phyloP scores from a whole-genome alignment of 139 green algal genomes.

The Tetraselmis chui region DNA sequence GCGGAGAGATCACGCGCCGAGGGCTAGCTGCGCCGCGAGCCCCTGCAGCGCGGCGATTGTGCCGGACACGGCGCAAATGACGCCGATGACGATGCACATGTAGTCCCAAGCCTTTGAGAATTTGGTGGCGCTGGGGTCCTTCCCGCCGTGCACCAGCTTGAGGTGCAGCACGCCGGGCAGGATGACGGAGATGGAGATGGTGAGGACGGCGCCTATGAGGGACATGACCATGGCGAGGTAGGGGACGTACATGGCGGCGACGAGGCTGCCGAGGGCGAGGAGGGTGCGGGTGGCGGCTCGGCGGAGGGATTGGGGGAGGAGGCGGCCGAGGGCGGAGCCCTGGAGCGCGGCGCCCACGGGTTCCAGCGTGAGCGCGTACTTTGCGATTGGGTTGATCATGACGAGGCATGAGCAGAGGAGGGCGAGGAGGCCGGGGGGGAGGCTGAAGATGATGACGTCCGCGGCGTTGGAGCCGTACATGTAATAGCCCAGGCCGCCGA shows the following conservation, averaged over 20 bases:
- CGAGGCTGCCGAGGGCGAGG: slow-evolving; percentile 17
- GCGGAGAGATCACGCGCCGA: no score
- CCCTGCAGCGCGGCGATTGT: background rate
- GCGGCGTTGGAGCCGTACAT: slow-evolving; percentile 42
- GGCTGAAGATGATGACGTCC: slow-evolving; percentile 55
- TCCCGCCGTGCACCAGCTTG: background rate
- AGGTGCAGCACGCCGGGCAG: slow-evolving; percentile 27
- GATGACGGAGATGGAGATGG: slow-evolving; percentile 36
- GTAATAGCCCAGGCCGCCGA: slow-evolving; percentile 43
- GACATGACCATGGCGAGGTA: slow-evolving; percentile 36
- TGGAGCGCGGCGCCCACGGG: slow-evolving; percentile 27
- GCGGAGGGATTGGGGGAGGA: background rate
- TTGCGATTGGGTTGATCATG: slow-evolving; percentile 49
- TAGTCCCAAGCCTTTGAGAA: background rate
- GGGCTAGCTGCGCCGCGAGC: background rate
- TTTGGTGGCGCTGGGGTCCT: background rate
- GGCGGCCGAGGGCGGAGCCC: background rate
- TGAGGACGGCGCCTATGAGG: slow-evolving; percentile 34
- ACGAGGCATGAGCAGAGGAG: slow-evolving; percentile 24
- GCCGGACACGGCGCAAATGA: background rate
- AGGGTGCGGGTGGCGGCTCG: slow-evolving; percentile 2
- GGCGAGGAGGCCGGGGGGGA: slow-evolving; percentile 33
- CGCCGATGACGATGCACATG: background rate
- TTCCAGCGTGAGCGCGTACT: slow-evolving; percentile 65
- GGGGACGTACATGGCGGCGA: slow-evolving; percentile 22